These are phyloP conservation scores for Fusarium algeriense DNA, from an alignment of 2,329 filamentous ascomycete genomes.

Conservation along the genomic window DNA sequence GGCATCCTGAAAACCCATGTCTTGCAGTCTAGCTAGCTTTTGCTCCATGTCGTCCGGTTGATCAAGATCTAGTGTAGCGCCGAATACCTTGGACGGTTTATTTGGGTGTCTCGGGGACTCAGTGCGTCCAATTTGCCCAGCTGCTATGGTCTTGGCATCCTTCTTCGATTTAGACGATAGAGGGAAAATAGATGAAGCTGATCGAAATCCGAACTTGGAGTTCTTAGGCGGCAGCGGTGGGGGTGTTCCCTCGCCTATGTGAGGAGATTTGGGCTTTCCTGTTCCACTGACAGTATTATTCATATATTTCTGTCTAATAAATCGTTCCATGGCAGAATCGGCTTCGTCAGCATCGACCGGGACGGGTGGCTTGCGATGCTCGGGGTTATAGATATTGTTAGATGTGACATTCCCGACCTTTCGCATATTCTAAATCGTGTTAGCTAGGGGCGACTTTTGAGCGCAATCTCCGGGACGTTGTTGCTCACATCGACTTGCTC, in stretches of 20 bases:
- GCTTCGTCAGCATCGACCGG: slow-evolving; percentile 93
- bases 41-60: slow-evolving; percentile 72
- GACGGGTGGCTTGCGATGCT: slow-evolving; percentile 83
- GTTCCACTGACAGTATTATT: slow-evolving; percentile 59
- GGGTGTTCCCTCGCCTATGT: slow-evolving; percentile 67
- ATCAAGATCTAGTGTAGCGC: slow-evolving; percentile 71
- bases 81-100: slow-evolving; percentile 78
- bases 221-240: slow-evolving; percentile 74
- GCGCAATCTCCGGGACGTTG: not conserved
- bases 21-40: slow-evolving; percentile 81
- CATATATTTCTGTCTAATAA: slow-evolving; percentile 94
- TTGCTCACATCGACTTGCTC: slow-evolving; percentile 92
- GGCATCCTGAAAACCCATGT: slow-evolving; percentile 92
- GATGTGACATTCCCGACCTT: slow-evolving; percentile 87
- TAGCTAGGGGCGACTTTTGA: slow-evolving; percentile 17
- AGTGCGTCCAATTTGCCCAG: slow-evolving; percentile 46
- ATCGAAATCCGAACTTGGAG: slow-evolving; percentile 69
- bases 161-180: slow-evolving; percentile 72
- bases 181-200: slow-evolving; percentile 76
- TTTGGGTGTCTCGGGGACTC: slow-evolving; percentile 61
- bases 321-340: slow-evolving; percentile 94
- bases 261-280: slow-evolving; percentile 52
- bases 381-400: slow-evolving; percentile 90
- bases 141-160: slow-evolving; percentile 54
- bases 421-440: slow-evolving; percentile 84